Base-by-base conservation (phyloP, 352 stramenopile species). In the Phytopythium montanum region DNA sequence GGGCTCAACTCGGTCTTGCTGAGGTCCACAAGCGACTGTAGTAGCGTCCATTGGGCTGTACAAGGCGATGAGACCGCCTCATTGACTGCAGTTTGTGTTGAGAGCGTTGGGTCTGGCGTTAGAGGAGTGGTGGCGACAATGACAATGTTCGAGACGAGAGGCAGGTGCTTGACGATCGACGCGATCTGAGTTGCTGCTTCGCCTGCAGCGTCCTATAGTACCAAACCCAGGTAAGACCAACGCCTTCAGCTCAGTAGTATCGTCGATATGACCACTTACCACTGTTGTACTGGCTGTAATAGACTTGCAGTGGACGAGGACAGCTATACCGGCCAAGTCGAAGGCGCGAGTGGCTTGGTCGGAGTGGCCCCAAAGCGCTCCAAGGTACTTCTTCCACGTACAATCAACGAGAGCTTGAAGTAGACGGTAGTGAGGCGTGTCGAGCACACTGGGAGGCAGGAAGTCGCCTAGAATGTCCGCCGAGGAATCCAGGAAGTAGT, bases 21-120 rank as follows among this genome's bases (percentile, higher is more conserved):
- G 65, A 72, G 76, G 12, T 58, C 39, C 28, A 76, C 54, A 25
- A 79, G 39, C 21, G 63, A 50, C 57, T 76, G 53, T 36, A 76
- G 13, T 1, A 70, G 9, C 34, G 28, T 53, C 68, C 65, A 68
- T 9, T 54, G 59, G 23, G 54, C 16, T 65, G 44, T 38, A 49
- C 44, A 8, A 0, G 16, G 23, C 45, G 45, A 52, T 13, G 1
- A 26, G 3, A 52, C 36, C 8, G 45, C 21, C 10, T 60, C 38
- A 14, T 54, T 16, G 23, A 28, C n/a, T 18, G 5, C 19, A 19
- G 23, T 3, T 50, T 56, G n/a, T 6, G 45, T 36, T 2, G 25
- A 52, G 13, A 2, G 13, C 6, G 25, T 25, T 7, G 45, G 16
- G 16, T 36, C 45, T 21, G 45, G 25, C 5, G 25, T 52, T 26